phyloP scores from a whole-genome alignment of 164 flowering plant genomes.

The Nymphaea thermarum region DNA sequence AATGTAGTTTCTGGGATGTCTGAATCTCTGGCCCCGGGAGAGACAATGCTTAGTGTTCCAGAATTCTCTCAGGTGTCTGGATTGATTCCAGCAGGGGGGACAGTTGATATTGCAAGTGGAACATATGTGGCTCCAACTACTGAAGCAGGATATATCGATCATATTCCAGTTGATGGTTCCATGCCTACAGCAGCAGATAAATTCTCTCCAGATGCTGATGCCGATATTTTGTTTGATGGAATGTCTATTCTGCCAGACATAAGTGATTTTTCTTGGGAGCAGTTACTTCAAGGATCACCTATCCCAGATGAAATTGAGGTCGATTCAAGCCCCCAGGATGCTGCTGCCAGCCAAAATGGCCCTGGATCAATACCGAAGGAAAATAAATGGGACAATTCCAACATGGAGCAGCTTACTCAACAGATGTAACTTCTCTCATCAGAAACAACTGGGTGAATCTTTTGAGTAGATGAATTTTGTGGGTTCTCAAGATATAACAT shows the following conservation, averaged over 20 bases:
- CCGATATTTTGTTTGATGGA: constrained; percentile 36
- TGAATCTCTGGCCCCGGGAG: constrained; percentile 19
- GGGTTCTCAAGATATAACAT: background rate
- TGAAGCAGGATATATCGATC: constrained; percentile 25
- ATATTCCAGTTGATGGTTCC: constrained; percentile 25
- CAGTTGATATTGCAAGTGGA: constrained; percentile 20
- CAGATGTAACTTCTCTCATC: constrained; percentile 72
- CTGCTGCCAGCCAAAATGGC: constrained; percentile 13
- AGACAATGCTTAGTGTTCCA: constrained; percentile 28
- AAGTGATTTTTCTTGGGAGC: constrained; percentile 58
- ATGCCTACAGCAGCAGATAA: constrained; percentile 29
- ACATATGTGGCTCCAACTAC: constrained; percentile 18
- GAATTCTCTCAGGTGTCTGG: constrained; percentile 33
- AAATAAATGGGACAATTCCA: constrained; percentile 48
- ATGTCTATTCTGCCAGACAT: constrained; percentile 22
- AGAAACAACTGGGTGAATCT: constrained; percentile 22
- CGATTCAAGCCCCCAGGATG: constrained; percentile 24
- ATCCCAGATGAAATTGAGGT: constrained; percentile 26
- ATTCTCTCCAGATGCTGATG: constrained; percentile 30
- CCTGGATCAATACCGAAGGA: constrained; percentile 14
- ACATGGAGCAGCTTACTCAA: constrained; percentile 70
- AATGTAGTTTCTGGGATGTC: constrained; percentile 19
- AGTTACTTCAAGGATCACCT: constrained; percentile 27
- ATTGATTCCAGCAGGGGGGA: constrained; percentile 21
- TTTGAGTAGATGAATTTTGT: background rate